Evolutionary conservation across 805 yeast genomes (phyloP), one percentile per base, ranked within the genome.

Genomic region (Starmerella geochares): DNA sequence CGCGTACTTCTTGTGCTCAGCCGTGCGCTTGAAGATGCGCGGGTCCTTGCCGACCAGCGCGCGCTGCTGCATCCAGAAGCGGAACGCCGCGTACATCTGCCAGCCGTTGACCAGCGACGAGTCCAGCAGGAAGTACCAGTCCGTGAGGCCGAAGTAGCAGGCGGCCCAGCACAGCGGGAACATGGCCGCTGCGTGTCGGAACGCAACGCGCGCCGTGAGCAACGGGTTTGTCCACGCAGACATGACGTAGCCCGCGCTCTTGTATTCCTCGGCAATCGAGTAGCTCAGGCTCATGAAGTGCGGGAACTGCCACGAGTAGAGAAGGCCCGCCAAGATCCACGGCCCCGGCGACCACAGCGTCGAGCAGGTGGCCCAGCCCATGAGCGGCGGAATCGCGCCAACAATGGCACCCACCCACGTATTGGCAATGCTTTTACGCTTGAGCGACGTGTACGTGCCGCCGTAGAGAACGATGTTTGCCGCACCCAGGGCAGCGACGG

Each of bases 391-490:
- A 42, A 92, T 84, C 0, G 96, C 98, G 3, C 98, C 98, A 3
- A 92, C 98, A n/a, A 92, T 65, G 0, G 98, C 98, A 17, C 98
- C 98, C 2, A 92, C 92, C 98, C 98, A 92, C 0, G 98, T 92
- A 65, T 92, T 92, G 36, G 84, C 64, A 46, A 92, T 90, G 21
- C 85, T 80, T 52, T 73, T 77, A 49, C 98, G 75, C 63, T 92
- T 92, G 64, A 92, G 68, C 0, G 96, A 82, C 0, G 98, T 92
- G 68, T 92, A 92, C 0, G 82, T 66, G 83, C 97, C 88, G 0
- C 94, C 80, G 62, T 92, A 92, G 10, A 92, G 72, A 1, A 76
- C 78, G 46, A 92, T 86, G 64, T 92, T 92, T 6, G 78, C 61
- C 1, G 78, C 74, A 2, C 96, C 97, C n/a, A 92, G 71, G 0